phyloP scores from a whole-genome alignment of 1,284 basidiomycete genomes.

The Exobasidium rhododendri region DNA sequence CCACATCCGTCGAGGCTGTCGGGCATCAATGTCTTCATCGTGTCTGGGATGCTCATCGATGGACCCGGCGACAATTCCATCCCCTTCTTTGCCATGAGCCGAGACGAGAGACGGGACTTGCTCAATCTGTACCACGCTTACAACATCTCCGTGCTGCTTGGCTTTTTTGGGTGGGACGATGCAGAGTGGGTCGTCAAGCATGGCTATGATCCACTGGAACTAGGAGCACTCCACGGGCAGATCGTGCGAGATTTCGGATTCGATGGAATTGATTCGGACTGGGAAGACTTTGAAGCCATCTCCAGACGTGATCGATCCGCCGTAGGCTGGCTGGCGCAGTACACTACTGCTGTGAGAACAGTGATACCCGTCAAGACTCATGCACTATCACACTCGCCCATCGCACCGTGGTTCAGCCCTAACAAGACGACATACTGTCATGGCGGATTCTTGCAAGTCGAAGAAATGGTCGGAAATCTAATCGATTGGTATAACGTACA shows the following conservation, averaged over 20 bases:
- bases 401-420: conserved; percentile 1
- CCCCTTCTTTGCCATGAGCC: not conserved
- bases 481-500: conserved; percentile 6
- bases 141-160: not conserved
- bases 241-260: not conserved
- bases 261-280: not conserved
- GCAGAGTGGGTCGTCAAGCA: not conserved
- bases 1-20: not conserved
- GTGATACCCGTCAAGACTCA: not conserved
- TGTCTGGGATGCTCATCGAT: not conserved
- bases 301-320: not conserved
- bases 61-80: not conserved
- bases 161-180: not conserved
- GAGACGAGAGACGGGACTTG: not conserved
- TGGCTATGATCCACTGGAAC: not conserved
- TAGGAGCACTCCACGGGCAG: not conserved
- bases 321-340: not conserved
- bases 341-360: not conserved
- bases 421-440: not conserved
- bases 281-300: not conserved
- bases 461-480: not conserved
- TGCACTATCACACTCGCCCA: not conserved
- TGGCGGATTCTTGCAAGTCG: not conserved
- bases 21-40: not conserved
- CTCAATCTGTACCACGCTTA: not conserved